These are phyloP conservation scores for Fusarium sp. DNA, from an alignment of 2,329 filamentous ascomycete species.

Conservation along the genomic window DNA sequence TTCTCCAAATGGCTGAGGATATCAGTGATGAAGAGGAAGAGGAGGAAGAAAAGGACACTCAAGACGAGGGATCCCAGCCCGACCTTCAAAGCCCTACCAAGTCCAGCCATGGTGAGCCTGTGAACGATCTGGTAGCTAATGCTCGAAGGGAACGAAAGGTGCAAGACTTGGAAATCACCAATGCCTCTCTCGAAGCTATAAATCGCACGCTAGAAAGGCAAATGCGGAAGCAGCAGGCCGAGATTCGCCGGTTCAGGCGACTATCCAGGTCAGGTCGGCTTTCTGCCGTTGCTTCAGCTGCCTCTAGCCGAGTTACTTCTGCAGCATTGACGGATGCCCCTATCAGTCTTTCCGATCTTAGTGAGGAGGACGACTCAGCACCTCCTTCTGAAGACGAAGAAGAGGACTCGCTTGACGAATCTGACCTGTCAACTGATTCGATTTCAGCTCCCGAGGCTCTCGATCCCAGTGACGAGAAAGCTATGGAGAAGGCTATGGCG, in stretches of 20 bases:
- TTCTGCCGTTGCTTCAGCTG: constrained; percentile 63
- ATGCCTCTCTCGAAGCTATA: constrained; percentile 93
- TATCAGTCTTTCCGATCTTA: constrained; percentile 61
- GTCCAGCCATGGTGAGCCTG: constrained; percentile 65
- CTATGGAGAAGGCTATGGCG: constrained; percentile 41
- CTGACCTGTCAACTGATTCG: constrained; percentile 57
- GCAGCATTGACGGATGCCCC: constrained; percentile 56
- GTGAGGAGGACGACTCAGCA: constrained; percentile 50
- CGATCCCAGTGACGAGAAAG: constrained; percentile 53
- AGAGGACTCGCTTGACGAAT: constrained; percentile 65
- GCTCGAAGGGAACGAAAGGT: constrained; percentile 94
- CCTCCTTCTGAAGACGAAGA: constrained; percentile 56
- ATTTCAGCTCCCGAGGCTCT: constrained; percentile 47
- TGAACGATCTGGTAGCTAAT: constrained; percentile 84
- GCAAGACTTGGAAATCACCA: constrained; percentile 94
- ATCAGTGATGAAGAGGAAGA: constrained; percentile 52
- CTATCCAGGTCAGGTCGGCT: constrained; percentile 83
- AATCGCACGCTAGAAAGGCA: constrained; percentile 93
- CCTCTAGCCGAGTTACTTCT: constrained; percentile 58
- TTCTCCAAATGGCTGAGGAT: constrained; percentile 67
- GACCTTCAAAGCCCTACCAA: constrained; percentile 69
- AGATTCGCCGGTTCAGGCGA: constrained; percentile 86
- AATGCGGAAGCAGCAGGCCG: constrained; percentile 88
- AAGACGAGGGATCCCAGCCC: constrained; percentile 47
- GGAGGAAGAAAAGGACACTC: constrained; percentile 47